Percentiles rank a stretch among this genome's conserved stretches.
Conservation (phyloP, 2,329 filamentous ascomycete genomes). For the Annulohypoxylon truncatum region DNA sequence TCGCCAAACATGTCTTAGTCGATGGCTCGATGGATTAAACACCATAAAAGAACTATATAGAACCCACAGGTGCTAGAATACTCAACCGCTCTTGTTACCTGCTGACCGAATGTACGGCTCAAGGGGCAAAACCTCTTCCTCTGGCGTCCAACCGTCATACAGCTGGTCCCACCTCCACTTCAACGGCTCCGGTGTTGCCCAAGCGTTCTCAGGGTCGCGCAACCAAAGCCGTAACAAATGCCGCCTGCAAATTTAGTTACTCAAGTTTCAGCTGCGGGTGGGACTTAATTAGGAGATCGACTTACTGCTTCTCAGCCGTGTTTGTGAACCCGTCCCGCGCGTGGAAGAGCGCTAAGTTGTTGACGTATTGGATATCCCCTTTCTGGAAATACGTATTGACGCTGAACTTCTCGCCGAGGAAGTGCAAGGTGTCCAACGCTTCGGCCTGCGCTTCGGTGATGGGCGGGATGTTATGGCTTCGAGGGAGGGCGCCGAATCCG, state of each 20-base stretch:
- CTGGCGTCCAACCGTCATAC: constrained; percentile 63
- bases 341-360: constrained; percentile 67
- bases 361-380: constrained; percentile 66
- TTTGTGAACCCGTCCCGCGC: constrained; percentile 62
- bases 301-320: constrained; percentile 57
- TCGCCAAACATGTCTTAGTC: neutral
- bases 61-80: neutral
- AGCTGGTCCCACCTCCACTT: constrained; percentile 63
- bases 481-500: constrained; percentile 65
- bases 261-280: constrained; percentile 50
- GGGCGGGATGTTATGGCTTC: constrained; percentile 65
- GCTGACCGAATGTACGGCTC: constrained; percentile 61
- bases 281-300: constrained; percentile 54
- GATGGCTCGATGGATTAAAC: neutral
- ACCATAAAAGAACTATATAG: neutral
- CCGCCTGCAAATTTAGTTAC: constrained; percentile 52
- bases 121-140: constrained; percentile 66
- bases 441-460: constrained; percentile 65
- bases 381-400: constrained; percentile 60
- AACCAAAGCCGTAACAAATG: constrained; percentile 64
- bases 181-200: constrained; percentile 59
- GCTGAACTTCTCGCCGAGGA: constrained; percentile 59
- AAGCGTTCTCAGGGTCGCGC: constrained; percentile 61
- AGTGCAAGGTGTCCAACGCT: constrained; percentile 64
- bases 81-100: constrained; percentile 47